Base-by-base conservation (phyloP, 2,329 filamentous ascomycete species). In the Hymenoscyphus salicellus region DNA sequence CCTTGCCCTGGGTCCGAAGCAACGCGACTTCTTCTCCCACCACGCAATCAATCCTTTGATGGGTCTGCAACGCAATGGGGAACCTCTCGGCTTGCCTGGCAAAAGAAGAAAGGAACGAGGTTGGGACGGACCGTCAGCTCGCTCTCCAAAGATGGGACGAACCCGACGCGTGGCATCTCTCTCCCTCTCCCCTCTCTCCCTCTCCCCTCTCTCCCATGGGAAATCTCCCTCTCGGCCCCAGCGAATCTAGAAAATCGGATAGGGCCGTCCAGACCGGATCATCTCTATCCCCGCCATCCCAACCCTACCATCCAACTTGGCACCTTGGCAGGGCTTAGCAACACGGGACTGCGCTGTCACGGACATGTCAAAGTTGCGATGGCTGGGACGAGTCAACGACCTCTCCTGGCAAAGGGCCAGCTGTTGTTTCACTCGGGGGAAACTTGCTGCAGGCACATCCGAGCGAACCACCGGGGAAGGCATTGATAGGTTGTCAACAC, bases 241-340 rank as follows among this genome's bases (percentile, higher is more conserved):
- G 43, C 4, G 6, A 46, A 46, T 20, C 43, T n/a, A 17, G 16
- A 49, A 10, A 11, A 17, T 14, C 1, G n/a, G 43, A 49, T 11
- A 8, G n/a, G 10, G 8, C 43, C 46, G 14, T 26, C 46, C 46
- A 52, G 46, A 52, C 46, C 43, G 8, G 43, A 49, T 49, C 43
- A 49, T 49, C 43, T 49, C 8, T 10, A 20, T 49, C 43, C n/a
- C 43, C n/a, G 41, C 41, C 7, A 43, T 17, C 7, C 7, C 23
- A 20, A 11, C 43, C n/a, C 7, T 2, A 11, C 28, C 55, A 17
- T 10, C 55, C 20, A 26, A 14, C 55, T 30, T 58, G n/a, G 57
- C 57, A 20, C 33, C 57, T 58, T 58, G 57, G 57, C 57, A 58
- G 57, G 57, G 57, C 57, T 58, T 33, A 26, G 57, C 33, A 26